Evolutionary conservation across 202 grass and related monocot genomes (phyloP), one percentile per base, ranked within the genome.

Genomic region (Carex arenaria): DNA sequence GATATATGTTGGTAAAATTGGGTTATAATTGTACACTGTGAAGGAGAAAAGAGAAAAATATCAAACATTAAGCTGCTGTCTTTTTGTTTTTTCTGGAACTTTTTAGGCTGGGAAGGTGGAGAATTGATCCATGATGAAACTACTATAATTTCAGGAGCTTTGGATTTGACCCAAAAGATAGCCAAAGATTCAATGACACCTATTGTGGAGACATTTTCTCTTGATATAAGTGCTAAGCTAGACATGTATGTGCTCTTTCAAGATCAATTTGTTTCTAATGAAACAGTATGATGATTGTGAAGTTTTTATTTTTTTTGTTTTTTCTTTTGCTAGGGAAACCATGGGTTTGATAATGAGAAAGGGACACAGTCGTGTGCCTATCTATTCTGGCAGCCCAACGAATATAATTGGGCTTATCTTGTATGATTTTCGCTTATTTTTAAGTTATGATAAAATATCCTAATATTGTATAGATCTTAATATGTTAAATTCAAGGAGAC

Each of bases 81-180:
- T 57, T 57, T 75, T 75, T 76, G 10, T 79, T 70, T 83, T 88
- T 36, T 86, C 23, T 86, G 49, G 88, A 71, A 65, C 32, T 87
- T 93, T 73, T 43, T 89, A 98, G 96, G 96, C 96, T 67, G 96
- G 96, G 36, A 98, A 98, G 85, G 96, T 86, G 96, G 96, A 87
- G 96, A 98, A 87, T 86, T 98, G 89, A 98, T 91, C 84, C 96
- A 92, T 89, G 93, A 98, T 93, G 96, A 98, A 98, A 98, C 96
- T 68, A 98, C 96, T 85, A 98, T 98, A 88, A 98, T 98, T 83
- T 87, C 96, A 86, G 96, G 96, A 90, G 96, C 36, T 62, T 55
- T 75, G 96, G 93, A 98, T 54, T 83, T 98, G 89, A 98, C 95
- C 72, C 88, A 93, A 75, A 98, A 98, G 88, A 88, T 84, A 64